A percentile compares a stretch with the other conserved stretches of the same genome.
Conservation (phyloP, 2,329 filamentous ascomycete genomes). For the Pseudogymnoascus sp. region DNA sequence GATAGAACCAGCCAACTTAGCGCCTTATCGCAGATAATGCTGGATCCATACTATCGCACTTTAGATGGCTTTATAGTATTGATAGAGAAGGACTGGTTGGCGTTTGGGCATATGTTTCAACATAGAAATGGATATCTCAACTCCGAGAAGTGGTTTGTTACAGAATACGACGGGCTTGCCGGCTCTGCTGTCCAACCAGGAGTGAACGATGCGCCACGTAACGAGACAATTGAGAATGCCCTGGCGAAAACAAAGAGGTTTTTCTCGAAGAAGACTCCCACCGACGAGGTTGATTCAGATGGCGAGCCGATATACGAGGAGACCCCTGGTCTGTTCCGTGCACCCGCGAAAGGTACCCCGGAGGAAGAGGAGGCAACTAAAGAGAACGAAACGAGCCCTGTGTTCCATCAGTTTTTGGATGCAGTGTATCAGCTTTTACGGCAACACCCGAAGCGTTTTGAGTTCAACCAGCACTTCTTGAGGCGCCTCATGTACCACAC, state of each 20-base stretch:
- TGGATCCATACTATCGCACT: constrained; percentile 93
- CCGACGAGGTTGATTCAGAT: constrained; percentile 53
- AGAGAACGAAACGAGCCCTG: constrained; percentile 85
- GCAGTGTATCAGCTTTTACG: constrained; percentile 83
- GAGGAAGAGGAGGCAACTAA: constrained; percentile 62
- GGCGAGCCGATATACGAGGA: constrained; percentile 22
- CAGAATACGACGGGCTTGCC: constrained; percentile 71
- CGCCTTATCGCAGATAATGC: constrained; percentile 81
- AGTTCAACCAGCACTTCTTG: constrained; percentile 93
- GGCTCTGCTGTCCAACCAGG: constrained; percentile 55
- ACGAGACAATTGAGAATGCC: constrained; percentile 78
- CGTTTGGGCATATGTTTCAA: constrained; percentile 96
- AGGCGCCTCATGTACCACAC: constrained; percentile 84
- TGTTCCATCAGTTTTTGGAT: constrained; percentile 97
- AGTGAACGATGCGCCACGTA: constrained; percentile 42
- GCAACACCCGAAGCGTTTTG: constrained; percentile 81
- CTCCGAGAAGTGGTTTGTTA: constrained; percentile 88
- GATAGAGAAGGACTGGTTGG: constrained; percentile 95
- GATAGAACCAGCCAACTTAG: constrained; percentile 94
- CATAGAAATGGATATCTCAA: constrained; percentile 81
- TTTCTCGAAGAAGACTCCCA: constrained; percentile 73
- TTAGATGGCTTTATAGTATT: constrained; percentile 90
- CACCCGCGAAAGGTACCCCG: constrained; percentile 29
- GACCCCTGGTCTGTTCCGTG: constrained; percentile 30
- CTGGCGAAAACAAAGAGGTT: constrained; percentile 79